Evolutionary conservation across 495 filamentous ascomycete species (phyloP).

Genomic region (Penicillium subrubescens): DNA sequence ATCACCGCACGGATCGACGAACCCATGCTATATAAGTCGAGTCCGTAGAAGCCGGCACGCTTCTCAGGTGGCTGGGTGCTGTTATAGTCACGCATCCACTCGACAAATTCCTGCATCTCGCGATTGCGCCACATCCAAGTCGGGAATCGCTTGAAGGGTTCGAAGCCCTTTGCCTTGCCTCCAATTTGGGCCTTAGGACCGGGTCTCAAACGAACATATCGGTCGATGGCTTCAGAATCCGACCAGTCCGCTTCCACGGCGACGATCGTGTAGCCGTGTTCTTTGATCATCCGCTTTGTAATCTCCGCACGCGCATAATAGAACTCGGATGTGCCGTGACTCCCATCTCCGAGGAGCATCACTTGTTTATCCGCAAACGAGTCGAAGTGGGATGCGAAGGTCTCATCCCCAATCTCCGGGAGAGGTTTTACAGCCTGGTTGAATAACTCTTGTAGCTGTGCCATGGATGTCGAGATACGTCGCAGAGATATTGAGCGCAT

Average conservation of each 20-base stretch:
- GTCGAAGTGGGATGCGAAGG: conserved; percentile 48
- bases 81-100: conserved; percentile 58
- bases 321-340: conserved; percentile 63
- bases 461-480: conserved; percentile 23
- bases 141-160: conserved; percentile 57
- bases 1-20: conserved; percentile 54
- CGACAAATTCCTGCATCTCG: conserved; percentile 58
- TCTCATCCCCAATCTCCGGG: conserved; percentile 37
- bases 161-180: conserved; percentile 28
- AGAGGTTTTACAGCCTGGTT: conserved; percentile 42
- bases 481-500: not conserved
- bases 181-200: conserved; percentile 38
- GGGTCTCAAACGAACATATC: conserved; percentile 55
- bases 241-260: conserved; percentile 64
- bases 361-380: conserved; percentile 44
- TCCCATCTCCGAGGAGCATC: conserved; percentile 58
- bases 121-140: conserved; percentile 66
- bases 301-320: conserved; percentile 57
- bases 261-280: conserved; percentile 58
- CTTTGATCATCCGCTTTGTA: conserved; percentile 53
- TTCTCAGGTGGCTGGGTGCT: conserved; percentile 29
- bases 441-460: conserved; percentile 38
- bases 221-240: conserved; percentile 57
- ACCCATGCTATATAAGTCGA: conserved; percentile 60
- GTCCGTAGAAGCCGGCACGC: conserved; percentile 53